Base-by-base conservation (phyloP, 1,284 basidiomycete genomes). In the Leccinum cinnamomeum region DNA sequence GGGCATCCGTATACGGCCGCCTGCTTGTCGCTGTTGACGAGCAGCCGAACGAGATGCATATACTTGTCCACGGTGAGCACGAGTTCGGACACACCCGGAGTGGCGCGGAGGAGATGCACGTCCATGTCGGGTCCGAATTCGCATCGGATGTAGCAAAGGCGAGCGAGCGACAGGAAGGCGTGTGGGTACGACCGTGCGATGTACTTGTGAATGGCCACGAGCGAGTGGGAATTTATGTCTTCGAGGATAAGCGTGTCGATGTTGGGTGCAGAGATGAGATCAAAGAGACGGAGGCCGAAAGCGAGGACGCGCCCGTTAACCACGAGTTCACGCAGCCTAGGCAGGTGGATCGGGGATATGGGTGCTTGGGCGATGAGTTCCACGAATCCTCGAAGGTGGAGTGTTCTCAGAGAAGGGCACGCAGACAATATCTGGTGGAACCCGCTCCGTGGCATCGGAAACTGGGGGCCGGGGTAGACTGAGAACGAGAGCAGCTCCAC, bases 21-120 rank as follows among this genome's bases (percentile, higher is more conserved):
- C 30, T 74, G 72, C 51, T 76, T 74, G 56, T 76, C 75, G 48
- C 74, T 76, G 11, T 74, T 74, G 51, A 76, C 65, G 33, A 74
- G 75, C 44, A 76, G 56, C 56, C 74, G 70, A 1, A 76, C 33
- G 50, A 74, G 68, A 16, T 69, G 73, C 62, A 75, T 69, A 48
- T 73, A 58, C 55, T 65, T 73, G 56, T 74, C 75, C 12, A 76
- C 64, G 30, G 70, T 71, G 18, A 76, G 60, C 44, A 75, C 67
- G 50, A 74, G 70, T 16, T 76, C 70, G 4, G 69, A 62, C 23
- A 74, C 37, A 41, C 62, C 35, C 4, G 75, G 73, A 3, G 74
- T 76, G 1, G 74, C 72, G 30, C 70, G 72, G 41, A 76, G 70
- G 39, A 74, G 62, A 18, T 76, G 72, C 0, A 74, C 64, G 28